Evolutionary conservation across 148 eudicot species (phyloP).

Genomic region (Selenicereus undatus): DNA sequence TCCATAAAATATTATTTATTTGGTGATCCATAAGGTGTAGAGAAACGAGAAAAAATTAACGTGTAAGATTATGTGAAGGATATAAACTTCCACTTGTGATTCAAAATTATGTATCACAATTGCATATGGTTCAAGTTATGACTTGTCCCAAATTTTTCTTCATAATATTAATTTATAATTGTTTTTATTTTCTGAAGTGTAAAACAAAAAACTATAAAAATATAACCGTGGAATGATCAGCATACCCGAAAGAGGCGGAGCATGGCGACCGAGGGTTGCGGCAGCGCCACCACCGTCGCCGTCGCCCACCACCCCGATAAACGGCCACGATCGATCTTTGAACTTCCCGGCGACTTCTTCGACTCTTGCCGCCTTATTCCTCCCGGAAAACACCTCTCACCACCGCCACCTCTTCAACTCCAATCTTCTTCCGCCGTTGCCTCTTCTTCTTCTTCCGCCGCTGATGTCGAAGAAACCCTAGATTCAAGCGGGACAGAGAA

Average conservation of each 20-base stretch:
- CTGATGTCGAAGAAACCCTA: constrained; percentile 26
- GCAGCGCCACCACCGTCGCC: not conserved
- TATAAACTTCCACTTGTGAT: too few relatives aligned
- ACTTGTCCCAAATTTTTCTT: too few relatives aligned
- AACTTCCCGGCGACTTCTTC: constrained; percentile 54
- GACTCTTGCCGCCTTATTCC: constrained; percentile 60
- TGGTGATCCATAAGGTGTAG: too few relatives aligned
- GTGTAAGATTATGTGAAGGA: too few relatives aligned
- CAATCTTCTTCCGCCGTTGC: constrained; percentile 2
- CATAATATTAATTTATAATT: too few relatives aligned
- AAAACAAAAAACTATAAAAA: too few relatives aligned
- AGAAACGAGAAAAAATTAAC: too few relatives aligned
- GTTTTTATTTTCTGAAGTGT: too few relatives aligned
- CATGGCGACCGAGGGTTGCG: constrained; percentile 9
- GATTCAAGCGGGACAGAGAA: constrained; percentile 12
- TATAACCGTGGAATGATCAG: not conserved
- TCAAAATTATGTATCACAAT: too few relatives aligned
- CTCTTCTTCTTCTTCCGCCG: constrained; percentile 3
- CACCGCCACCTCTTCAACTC: constrained; percentile 14
- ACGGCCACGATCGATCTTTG: constrained; percentile 56
- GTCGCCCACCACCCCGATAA: constrained; percentile 22
- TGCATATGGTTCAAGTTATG: too few relatives aligned
- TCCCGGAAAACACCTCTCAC: constrained; percentile 17
- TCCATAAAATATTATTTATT: too few relatives aligned
- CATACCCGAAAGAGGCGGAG: not conserved